Evolutionary conservation across 2,329 filamentous ascomycete species (phyloP).

Genomic region (Colletotrichum spaethianum): DNA sequence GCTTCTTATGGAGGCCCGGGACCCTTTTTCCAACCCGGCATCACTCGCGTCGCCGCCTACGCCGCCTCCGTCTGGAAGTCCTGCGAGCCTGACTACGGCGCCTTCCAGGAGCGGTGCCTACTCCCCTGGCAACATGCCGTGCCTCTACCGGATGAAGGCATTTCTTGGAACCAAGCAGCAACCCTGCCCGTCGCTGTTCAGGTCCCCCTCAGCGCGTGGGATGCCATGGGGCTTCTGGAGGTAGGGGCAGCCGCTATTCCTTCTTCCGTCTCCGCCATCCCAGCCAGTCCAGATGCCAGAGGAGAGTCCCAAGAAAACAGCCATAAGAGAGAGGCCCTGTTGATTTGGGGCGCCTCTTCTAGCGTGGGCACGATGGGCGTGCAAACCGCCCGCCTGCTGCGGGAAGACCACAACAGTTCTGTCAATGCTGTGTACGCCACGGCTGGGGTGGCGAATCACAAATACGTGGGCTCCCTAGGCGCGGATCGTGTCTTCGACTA

Average conservation of each 20-base stretch:
- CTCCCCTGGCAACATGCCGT: neutral
- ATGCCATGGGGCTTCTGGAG: neutral
- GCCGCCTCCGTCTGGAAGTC: neutral
- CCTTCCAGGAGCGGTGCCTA: neutral
- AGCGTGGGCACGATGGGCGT: constrained; percentile 17
- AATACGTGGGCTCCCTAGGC: neutral
- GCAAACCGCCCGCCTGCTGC: constrained; percentile 39
- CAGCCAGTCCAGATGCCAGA: neutral
- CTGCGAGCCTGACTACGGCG: neutral
- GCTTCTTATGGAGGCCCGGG: neutral
- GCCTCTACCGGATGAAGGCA: neutral
- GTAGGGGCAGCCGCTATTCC: neutral
- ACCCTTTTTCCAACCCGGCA: neutral
- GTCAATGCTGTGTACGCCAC: neutral
- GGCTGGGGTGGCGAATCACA: neutral
- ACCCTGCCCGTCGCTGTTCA: neutral
- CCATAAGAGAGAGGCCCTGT: neutral
- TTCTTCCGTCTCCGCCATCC: neutral
- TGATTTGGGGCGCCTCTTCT: neutral
- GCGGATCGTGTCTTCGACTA: neutral
- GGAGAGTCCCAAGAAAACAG: no score
- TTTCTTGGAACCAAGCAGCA: neutral
- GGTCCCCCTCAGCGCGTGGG: neutral
- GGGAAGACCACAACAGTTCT: neutral
- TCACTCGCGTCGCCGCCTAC: neutral